These are phyloP conservation scores for Penicillium freii DNA, from an alignment of 2,329 filamentous ascomycete species.

Conservation along the genomic window DNA sequence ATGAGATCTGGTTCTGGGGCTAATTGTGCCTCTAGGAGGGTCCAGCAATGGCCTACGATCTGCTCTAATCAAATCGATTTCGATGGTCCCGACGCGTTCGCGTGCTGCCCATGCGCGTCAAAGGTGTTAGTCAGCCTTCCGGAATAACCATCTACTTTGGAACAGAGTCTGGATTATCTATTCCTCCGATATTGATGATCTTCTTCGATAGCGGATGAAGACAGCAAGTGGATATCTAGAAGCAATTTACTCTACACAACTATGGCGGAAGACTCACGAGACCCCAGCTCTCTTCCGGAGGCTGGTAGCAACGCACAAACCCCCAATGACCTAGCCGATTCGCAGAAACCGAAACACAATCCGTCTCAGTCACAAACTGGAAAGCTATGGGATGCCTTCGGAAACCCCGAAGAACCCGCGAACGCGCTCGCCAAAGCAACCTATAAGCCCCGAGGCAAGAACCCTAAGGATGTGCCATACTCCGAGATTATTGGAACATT, in stretches of 20 bases:
- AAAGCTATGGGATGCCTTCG: constrained; percentile 50
- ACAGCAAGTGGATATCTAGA: constrained; percentile 1
- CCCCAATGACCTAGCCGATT: constrained; percentile 20
- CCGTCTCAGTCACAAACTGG: constrained; percentile 46
- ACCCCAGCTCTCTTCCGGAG: constrained; percentile 20
- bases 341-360: constrained; percentile 42
- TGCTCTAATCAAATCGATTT: constrained; percentile 20
- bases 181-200: constrained; percentile 10
- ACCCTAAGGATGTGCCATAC: constrained; percentile 43
- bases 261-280: constrained; percentile 44
- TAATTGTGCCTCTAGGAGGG: constrained; percentile 15
- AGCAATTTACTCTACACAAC: constrained; percentile 14
- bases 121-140: constrained; percentile 25
- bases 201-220: neutral
- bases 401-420: constrained; percentile 49
- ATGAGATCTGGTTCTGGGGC: constrained; percentile 5
- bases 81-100: constrained; percentile 34
- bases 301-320: constrained; percentile 19
- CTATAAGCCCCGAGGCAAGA: constrained; percentile 60
- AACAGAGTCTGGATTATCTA: constrained; percentile 7
- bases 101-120: constrained; percentile 31
- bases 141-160: constrained; percentile 25
- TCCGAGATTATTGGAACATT: constrained; percentile 44
- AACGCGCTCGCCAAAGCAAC: constrained; percentile 58
- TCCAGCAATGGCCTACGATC: constrained; percentile 16